Percentiles rank a stretch among this genome's conserved stretches.
phyloP scores from a whole-genome alignment of 768 basidiomycete genomes.

The Panus rudis region DNA sequence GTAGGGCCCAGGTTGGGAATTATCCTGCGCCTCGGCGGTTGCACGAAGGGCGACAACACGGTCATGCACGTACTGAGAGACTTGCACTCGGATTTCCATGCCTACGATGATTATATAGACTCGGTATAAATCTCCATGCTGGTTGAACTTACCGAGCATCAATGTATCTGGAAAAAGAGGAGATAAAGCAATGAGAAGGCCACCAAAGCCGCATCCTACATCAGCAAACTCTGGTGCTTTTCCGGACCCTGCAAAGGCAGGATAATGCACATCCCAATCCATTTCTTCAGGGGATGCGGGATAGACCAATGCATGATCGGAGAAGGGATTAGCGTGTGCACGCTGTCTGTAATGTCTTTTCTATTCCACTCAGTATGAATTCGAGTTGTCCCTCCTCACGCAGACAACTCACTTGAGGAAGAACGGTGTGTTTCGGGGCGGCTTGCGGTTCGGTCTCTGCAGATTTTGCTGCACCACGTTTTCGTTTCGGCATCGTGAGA shows the following conservation, averaged over 20 bases:
- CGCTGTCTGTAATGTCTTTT: conserved; percentile 83
- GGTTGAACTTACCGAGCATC: conserved; percentile 71
- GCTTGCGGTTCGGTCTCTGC: conserved; percentile 5
- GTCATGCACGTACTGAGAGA: conserved; percentile 93
- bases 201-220: conserved; percentile 97
- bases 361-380: conserved; percentile 26
- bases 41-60: conserved; percentile 90
- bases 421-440: conserved; percentile 15
- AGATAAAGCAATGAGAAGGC: conserved; percentile 81
- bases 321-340: conserved; percentile 82
- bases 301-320: conserved; percentile 84
- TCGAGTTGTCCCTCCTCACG: conserved; percentile 5
- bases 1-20: conserved; percentile 39
- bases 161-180: conserved; percentile 87
- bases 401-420: conserved; percentile 24
- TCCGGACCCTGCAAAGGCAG: conserved; percentile 48
- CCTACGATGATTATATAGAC: conserved; percentile 43
- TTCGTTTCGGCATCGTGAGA: conserved; percentile 23
- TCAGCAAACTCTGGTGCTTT: conserved; percentile 91
- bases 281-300: conserved; percentile 68
- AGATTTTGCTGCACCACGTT: conserved; percentile 12
- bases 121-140: background rate
- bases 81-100: conserved; percentile 95
- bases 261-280: conserved; percentile 83
- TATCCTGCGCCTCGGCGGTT: conserved; percentile 29